Percentiles rank a stretch among this genome's conserved stretches.
phyloP scores from a whole-genome alignment of 495 filamentous ascomycete species.

The Penicillium ucsense region DNA sequence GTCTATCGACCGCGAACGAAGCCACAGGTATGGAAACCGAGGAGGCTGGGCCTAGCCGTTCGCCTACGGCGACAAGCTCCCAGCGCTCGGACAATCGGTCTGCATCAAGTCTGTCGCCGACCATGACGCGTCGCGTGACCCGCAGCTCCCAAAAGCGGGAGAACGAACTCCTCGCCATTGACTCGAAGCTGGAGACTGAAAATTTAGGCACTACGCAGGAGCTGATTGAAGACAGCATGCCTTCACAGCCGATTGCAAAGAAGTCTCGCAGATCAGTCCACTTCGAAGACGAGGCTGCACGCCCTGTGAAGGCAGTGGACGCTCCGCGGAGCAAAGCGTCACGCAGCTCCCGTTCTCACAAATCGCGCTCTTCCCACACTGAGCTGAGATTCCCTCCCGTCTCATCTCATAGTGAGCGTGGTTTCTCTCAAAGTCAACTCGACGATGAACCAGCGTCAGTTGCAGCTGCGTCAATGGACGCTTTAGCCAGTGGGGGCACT shows the following conservation, averaged over 20 bases:
- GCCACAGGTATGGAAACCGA: conserved; percentile 1
- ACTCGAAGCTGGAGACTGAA: conserved; percentile 3
- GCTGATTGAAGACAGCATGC: background rate
- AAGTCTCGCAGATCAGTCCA: conserved; percentile 18
- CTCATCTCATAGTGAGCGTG: background rate
- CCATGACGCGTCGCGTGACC: conserved; percentile 13
- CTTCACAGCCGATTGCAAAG: conserved; percentile 9
- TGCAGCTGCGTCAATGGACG: background rate
- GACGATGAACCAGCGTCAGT: background rate
- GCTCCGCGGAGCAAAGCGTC: conserved; percentile 4
- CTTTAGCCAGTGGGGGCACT: background rate
- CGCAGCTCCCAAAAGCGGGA: conserved; percentile 16
- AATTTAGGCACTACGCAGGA: conserved; percentile 1
- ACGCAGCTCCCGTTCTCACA: conserved; percentile 13
- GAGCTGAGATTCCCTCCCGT: conserved; percentile 1
- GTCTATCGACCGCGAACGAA: conserved; percentile 15
- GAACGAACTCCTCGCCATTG: background rate
- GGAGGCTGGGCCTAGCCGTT: conserved; percentile 9
- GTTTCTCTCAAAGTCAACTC: background rate
- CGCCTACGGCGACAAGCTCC: conserved; percentile 9
- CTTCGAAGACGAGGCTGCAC: conserved; percentile 13
- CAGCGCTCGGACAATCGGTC: conserved; percentile 1
- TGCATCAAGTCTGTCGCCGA: conserved; percentile 8
- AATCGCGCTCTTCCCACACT: conserved; percentile 8
- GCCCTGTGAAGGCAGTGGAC: conserved; percentile 5